Evolutionary conservation across 371 early-diverging fungal species (phyloP), one percentile per base, ranked within the genome.

Genomic region (Funneliformis caledonium): DNA sequence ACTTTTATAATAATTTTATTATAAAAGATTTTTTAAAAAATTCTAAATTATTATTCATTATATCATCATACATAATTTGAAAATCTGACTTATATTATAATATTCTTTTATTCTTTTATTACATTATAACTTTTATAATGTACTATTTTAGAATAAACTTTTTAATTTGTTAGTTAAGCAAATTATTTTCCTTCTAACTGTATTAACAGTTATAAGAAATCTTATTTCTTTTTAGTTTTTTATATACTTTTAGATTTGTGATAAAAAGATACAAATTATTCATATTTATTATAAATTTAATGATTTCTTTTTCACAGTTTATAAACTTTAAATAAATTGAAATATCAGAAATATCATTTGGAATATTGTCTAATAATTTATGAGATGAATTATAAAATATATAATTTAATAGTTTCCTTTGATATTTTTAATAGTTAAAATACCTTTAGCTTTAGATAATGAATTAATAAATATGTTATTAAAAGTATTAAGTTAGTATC

Each of bases 261-360:
- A 74, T 16, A n/a, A 42, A 43, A 8, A 12, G 6, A 74, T 74
- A 59, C 33, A 74, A 74, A 4, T 33, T 60, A 37, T 31, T n/a
- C 42, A 74, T 74, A 33, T 74, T 74, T 10, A 19, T 22, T 14
- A 72, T 72, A 12, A 74, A 31, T 60, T 74, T 56, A 7, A 31
- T 74, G 60, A 74, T 19, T 19, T 74, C 75, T 56, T 59, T 22
- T 59, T 74, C 42, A 74, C n/a, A 14, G 48, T 48, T 37, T 37
- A 72, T 12, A 72, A 72, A 70, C 11, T 74, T 56, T 37, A 74
- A 3, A 60, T 74, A 12, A 50, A 19, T 74, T 37, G 16, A 74
- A 74, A 74, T 60, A n/a, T 74, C 19, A 11, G 19, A n/a, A 74
- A 74, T 16, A 33, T 10, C 59, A 37, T 74, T 37, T 4, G 59